Base-by-base conservation (phyloP, 208 protist species). In the Naegleria gruberi region DNA sequence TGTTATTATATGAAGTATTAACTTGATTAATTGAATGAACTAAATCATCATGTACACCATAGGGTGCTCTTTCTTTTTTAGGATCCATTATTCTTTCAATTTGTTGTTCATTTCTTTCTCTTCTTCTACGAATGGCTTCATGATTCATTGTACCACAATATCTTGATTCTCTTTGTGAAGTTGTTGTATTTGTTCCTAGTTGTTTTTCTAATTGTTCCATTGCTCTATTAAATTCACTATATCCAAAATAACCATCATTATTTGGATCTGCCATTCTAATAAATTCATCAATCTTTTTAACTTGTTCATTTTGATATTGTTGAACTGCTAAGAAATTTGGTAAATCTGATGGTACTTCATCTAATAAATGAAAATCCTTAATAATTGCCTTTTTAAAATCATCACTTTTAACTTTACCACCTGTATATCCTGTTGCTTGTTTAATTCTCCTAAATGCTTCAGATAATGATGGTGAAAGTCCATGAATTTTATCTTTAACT, bases 321-420 rank as follows among this genome's bases (percentile, higher is more conserved):
- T 40, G 8, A n/a, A 86, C 42, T 10, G 15, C 82, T 47, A 26
- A 30, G n/a, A 42, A 37, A 23, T 86, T 40, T 47, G 34, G 42
- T 37, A 40, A 37, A n/a, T 86, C 43, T 12, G 12, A 30, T n/a
- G 43, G 12, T 23, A 34, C 15, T 15, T 46, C 82, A 3, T 86
- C 82, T 6, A 86, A 47, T 40, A 86, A 86, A 30, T 86, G 82
- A 15, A 86, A 86, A 37, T 86, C 82, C 34, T 86, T 86, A 15
- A 86, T 44, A 47, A 86, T 30, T 4, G 82, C 82, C n/a, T 30
- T 4, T 86, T 86, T 86, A 15, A 86, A 86, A 5, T 47, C 42
- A 23, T 46, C 82, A 15, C 10, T 44, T n/a, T 44, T 12, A 42
- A 86, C 43, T 10, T 26, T 46, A 4, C n/a, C 17, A 42, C 82